Evolutionary conservation across 345 rosid genomes (phyloP), one percentile per base, ranked within the genome.

Genomic region (Lepidium didymum): DNA sequence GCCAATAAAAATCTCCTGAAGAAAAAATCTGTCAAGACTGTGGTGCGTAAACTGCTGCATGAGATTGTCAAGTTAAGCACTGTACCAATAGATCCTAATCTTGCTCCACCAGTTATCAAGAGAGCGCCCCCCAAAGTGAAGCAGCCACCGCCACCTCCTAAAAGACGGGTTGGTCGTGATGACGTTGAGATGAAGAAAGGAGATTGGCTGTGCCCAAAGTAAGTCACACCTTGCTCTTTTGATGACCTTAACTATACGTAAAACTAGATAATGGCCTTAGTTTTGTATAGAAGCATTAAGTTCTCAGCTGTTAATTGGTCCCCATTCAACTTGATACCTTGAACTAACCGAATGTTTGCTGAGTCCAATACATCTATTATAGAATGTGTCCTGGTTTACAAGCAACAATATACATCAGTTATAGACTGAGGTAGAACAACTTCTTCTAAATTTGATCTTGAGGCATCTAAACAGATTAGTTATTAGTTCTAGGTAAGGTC

Each of bases 151-250:
- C 93, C 97, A 23, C 80, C 97, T 63, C 93, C 96, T 23, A 87
- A 77, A 80, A 85, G 84, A 75, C 87, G 94, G 29, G 91, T 95
- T n/a, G 99, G 97, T 19, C 91, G 99, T 44, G 96, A 89, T 84
- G 99, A 89, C 50, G 56, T 87, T 61, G 99, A 91, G 84, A 95
- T 91, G 97, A 95, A 95, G 75, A 95, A 83, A 75, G 99, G 97
- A 53, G 99, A 95, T 77, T 95, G 99, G 99, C 80, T 91, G 25
- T 95, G 99, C 68, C 82, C 97, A 43, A 95, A 91, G 97, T 87
- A 89, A 77, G 96, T 82, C 11, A 59, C 37, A 29, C 63, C 42
- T 62, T 38, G 2, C 13, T 61, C 59, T 35, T 62, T 18, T 50
- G 6, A 27, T 66, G 18, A 58, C 34, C 50, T 44, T 31, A 19